These are phyloP conservation scores for Pyrenula aspistea DNA, from an alignment of 495 filamentous ascomycete genomes.

Conservation along the genomic window DNA sequence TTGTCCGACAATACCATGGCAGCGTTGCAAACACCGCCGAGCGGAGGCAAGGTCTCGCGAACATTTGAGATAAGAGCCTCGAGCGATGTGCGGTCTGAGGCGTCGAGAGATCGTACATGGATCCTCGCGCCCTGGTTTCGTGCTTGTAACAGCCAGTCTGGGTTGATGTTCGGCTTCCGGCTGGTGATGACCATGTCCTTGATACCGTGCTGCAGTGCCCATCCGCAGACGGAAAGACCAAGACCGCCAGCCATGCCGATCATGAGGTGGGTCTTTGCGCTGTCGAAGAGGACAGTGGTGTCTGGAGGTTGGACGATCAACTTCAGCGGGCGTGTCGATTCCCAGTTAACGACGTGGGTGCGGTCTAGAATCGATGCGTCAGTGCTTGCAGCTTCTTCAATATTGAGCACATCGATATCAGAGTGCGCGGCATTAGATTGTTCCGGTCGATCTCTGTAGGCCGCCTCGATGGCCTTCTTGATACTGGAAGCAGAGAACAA, in stretches of 20 bases:
- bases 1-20: slow-evolving; percentile 10
- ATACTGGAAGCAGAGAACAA: neutral
- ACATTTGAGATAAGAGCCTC: neutral
- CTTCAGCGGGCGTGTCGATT: neutral
- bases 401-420: neutral
- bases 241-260: neutral
- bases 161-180: slow-evolving; percentile 1
- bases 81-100: neutral
- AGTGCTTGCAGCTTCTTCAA: neutral
- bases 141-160: neutral
- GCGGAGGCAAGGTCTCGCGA: neutral
- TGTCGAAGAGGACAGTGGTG: neutral
- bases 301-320: neutral
- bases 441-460: neutral
- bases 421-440: neutral
- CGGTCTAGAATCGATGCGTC: neutral
- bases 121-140: neutral
- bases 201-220: neutral
- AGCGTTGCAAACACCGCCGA: slow-evolving; percentile 6
- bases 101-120: neutral
- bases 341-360: neutral
- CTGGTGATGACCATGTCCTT: slow-evolving; percentile 2
- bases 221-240: neutral
- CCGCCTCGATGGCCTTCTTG: neutral
- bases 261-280: neutral